These are phyloP conservation scores for Lactarius pseudohatsudake DNA, from an alignment of 768 basidiomycete genomes.

Conservation along the genomic window DNA sequence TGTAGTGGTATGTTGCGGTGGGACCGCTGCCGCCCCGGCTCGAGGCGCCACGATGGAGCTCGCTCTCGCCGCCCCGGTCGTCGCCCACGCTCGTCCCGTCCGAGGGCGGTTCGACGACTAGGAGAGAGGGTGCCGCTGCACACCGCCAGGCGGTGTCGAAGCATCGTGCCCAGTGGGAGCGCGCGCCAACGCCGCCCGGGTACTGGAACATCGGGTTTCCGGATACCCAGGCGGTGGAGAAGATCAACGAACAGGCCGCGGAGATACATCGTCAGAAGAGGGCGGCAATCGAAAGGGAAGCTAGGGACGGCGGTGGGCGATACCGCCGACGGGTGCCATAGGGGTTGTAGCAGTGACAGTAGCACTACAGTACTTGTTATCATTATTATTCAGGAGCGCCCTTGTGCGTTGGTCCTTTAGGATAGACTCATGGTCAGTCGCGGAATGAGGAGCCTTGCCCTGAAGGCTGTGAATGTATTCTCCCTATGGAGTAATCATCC, in stretches of 20 bases:
- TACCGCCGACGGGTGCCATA: conserved; percentile 14
- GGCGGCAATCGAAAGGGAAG: conserved; percentile 58
- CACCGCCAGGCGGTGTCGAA: conserved; percentile 72
- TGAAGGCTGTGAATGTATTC: too few species aligned
- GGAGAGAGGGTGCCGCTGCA: conserved; percentile 29
- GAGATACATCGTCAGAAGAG: conserved; percentile 71
- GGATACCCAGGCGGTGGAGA: conserved; percentile 72
- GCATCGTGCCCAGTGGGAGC: conserved; percentile 70
- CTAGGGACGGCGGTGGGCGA: conserved; percentile 31
- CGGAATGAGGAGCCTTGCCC: neutral
- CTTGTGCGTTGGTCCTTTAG: neutral
- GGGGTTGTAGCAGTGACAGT: neutral
- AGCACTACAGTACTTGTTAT: neutral
- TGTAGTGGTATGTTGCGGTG: conserved; percentile 76
- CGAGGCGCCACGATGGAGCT: conserved; percentile 73
- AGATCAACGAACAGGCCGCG: conserved; percentile 72
- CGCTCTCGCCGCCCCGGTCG: conserved; percentile 44
- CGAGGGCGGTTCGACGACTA: conserved; percentile 5
- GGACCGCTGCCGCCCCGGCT: conserved; percentile 67
- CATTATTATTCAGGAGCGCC: neutral
- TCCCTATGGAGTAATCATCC: too few species aligned
- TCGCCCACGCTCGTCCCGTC: conserved; percentile 8
- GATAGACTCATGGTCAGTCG: neutral
- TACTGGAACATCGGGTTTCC: conserved; percentile 95
- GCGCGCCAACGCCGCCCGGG: conserved; percentile 74